Percentiles rank a stretch among this genome's conserved stretches.
These are phyloP conservation scores for Aureobasidium sp. DNA, from an alignment of 2,329 filamentous ascomycete species.

Conservation along the genomic window DNA sequence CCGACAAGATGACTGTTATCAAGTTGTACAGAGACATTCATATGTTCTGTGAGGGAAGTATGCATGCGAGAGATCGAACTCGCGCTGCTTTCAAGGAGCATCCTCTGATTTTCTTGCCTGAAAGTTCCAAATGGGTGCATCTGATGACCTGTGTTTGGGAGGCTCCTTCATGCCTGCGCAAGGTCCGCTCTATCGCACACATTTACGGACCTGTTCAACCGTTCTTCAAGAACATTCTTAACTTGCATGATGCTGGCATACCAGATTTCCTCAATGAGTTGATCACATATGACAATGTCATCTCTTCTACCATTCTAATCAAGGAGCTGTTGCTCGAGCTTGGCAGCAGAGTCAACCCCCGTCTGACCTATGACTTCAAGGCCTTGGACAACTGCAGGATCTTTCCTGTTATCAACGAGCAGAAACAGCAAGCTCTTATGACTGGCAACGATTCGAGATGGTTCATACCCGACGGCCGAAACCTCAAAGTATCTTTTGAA, in stretches of 20 bases:
- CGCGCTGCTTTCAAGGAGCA: not conserved
- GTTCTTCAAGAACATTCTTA: not conserved
- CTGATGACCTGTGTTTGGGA: not conserved
- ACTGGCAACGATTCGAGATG: not conserved
- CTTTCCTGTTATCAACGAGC: not conserved
- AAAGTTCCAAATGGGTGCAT: not conserved
- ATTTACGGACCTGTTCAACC: not conserved
- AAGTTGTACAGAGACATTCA: not conserved
- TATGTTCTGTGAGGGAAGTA: not conserved
- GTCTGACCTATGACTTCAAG: not conserved
- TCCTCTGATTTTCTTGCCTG: not conserved
- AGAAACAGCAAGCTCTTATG: not conserved
- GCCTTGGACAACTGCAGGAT: not conserved
- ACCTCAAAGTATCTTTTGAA: not conserved
- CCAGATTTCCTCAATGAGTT: not conserved
- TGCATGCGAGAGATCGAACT: not conserved
- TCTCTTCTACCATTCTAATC: not conserved
- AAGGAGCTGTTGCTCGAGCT: slow-evolving; percentile 8
- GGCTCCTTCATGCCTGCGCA: not conserved
- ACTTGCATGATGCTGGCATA: not conserved
- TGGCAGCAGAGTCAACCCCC: not conserved
- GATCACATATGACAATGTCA: not conserved
- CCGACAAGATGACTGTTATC: not conserved
- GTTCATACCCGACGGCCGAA: not conserved
- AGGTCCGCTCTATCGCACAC: not conserved